phyloP scores from a whole-genome alignment of 768 basidiomycete species.

The Pilatotrama ljubarskyi region DNA sequence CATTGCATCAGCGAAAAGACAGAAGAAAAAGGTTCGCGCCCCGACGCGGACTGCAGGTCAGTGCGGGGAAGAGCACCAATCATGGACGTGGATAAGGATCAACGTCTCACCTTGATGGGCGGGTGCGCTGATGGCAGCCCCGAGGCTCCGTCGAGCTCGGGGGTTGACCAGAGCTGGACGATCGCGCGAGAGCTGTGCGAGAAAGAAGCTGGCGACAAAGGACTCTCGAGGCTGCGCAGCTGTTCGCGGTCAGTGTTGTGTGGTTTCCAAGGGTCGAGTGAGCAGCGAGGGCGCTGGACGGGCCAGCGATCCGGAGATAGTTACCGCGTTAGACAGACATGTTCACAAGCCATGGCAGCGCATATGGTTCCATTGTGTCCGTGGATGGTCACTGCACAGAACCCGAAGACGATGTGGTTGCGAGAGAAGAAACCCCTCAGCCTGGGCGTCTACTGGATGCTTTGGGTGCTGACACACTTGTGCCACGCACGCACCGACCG shows the following conservation, averaged over 20 bases:
- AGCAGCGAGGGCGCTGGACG: too few relatives aligned
- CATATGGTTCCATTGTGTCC: too few relatives aligned
- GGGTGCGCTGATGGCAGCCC: background rate
- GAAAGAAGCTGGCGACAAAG: background rate
- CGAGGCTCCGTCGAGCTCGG: background rate
- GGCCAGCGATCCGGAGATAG: too few relatives aligned
- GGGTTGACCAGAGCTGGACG: background rate
- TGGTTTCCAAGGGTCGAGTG: background rate
- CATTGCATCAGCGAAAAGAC: slow-evolving; percentile 1
- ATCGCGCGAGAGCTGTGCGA: background rate
- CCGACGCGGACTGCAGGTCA: background rate
- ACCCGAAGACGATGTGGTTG: too few relatives aligned
- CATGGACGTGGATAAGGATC: slow-evolving; percentile 2
- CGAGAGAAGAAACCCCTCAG: too few relatives aligned
- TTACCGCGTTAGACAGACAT: too few relatives aligned
- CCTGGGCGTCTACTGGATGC: too few relatives aligned
- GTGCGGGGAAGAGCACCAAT: background rate
- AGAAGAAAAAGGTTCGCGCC: background rate
- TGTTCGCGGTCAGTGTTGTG: background rate
- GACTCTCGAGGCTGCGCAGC: background rate
- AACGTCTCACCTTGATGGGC: slow-evolving; percentile 12
- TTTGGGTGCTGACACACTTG: too few relatives aligned
- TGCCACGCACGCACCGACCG: too few relatives aligned
- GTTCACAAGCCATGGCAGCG: too few relatives aligned
- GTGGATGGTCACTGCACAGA: too few relatives aligned